Evolutionary conservation across 164 flowering plant species (phyloP), one percentile per base, ranked within the genome.

Genomic region (Tinospora cordifolia): DNA sequence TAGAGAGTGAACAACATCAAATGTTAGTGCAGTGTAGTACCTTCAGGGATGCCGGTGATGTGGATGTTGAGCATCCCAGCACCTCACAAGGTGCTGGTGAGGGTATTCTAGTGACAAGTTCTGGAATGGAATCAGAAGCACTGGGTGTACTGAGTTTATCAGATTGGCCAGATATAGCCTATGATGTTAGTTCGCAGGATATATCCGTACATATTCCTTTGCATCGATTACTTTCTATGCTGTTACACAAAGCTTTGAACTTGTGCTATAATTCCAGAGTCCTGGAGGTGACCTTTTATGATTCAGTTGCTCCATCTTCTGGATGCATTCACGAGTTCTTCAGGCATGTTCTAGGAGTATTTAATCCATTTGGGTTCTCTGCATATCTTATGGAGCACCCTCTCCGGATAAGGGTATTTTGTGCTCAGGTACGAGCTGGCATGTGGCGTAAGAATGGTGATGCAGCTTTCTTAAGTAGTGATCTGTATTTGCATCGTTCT

Each of bases 361-460:
- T 87, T 79, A 93, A 91, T 70, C 90, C 97, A 30, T 60, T 70
- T 77, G 98, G 96, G 25, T 92, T 92, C 81, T 91, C 98, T 64
- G 89, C 87, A 57, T 87, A 83, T 75, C 63, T 92, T 54, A 90
- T 95, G 99, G 98, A 95, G 76, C 93, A 95, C 81, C 94, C 94
- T 68, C 71, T 95, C 27, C 89, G 88, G 39, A 82, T 84, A 71
- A 87, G 93, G 78, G 99, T 88, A 68, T 95, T 95, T 75, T 89
- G 92, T 83, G 90, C 96, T 63, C 74, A 95, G 77, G 94, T 92
- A 68, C 88, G 77, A 77, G 98, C 97, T 79, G 99, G 97, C 64
- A 91, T 95, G 97, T 92, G 99, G 99, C 79, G 89, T 69, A 88
- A 80, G 75, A 90, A 92, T 85, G 97, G 96, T 36, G 98, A 92